Conservation (phyloP, 192 early-diverging fungal genomes). For the Podila epicladia region DNA sequence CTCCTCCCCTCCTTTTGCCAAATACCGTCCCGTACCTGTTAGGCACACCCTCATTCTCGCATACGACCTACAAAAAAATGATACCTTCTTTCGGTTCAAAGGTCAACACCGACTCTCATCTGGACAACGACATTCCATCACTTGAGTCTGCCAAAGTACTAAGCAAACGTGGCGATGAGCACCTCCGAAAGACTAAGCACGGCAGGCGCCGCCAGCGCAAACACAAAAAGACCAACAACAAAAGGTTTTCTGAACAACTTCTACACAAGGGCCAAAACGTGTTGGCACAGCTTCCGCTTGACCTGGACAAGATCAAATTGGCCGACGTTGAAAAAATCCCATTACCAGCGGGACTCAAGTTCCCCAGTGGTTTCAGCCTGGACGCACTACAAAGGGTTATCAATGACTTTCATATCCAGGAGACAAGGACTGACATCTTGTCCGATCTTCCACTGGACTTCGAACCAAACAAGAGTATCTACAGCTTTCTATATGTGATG, state of each 20-base stretch:
- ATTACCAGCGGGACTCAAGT: constrained; percentile 20
- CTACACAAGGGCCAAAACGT: constrained; percentile 1
- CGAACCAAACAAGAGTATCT: constrained; percentile 36
- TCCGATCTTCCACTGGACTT: constrained; percentile 17
- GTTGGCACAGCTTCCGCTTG: constrained; percentile 5
- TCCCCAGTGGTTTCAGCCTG: constrained; percentile 23
- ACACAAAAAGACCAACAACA: background rate
- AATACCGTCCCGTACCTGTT: background rate
- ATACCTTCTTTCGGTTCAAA: no score
- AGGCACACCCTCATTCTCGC: no score
- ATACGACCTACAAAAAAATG: background rate
- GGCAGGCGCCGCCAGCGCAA: no score
- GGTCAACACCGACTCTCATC: no score
- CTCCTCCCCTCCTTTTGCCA: background rate
- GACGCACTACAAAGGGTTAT: constrained; percentile 24
- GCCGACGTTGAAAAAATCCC: background rate
- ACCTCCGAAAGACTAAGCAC: no score
- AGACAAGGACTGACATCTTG: constrained; percentile 31
- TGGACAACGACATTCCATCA: no score
- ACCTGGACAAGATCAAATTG: background rate
- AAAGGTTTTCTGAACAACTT: background rate
- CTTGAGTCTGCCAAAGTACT: no score
- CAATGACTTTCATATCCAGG: constrained; percentile 24
- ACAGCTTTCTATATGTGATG: constrained; percentile 30
- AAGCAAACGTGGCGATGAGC: no score